A percentile compares a stretch with the other conserved stretches of the same genome.
Conservation (phyloP, 371 early-diverging fungal genomes). For the Mucor velutinosus region DNA sequence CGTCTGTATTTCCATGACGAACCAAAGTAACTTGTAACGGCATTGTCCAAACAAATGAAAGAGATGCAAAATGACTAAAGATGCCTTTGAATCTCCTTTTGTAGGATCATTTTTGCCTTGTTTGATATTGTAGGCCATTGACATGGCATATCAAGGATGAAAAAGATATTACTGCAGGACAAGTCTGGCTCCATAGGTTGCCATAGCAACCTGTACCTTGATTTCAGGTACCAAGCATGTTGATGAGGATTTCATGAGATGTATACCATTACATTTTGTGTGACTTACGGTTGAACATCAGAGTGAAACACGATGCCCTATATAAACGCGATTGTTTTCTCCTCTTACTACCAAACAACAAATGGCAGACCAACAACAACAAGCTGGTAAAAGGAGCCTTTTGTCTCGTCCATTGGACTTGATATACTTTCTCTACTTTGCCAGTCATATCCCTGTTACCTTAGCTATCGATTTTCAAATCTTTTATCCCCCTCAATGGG, state of each 20-base stretch:
- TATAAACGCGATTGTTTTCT: background rate
- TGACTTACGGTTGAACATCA: background rate
- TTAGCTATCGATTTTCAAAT: constrained; percentile 54
- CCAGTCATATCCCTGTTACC: constrained; percentile 63
- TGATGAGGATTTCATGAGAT: background rate
- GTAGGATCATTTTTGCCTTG: background rate
- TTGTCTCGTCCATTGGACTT: constrained; percentile 48
- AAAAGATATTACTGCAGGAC: background rate
- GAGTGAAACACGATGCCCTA: background rate
- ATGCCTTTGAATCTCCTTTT: background rate
- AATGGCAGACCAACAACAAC: background rate
- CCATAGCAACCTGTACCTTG: background rate
- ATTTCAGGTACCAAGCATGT: background rate
- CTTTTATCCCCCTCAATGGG: constrained; percentile 39
- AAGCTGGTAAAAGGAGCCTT: constrained; percentile 10
- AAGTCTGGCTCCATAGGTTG: background rate
- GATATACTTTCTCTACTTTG: constrained; percentile 60
- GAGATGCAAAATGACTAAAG: background rate
- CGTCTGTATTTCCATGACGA: constrained; percentile 52
- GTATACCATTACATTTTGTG: background rate
- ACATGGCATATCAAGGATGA: background rate
- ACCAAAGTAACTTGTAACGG: constrained; percentile 34
- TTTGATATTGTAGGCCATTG: background rate
- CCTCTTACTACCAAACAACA: background rate
- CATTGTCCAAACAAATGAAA: background rate